Base-by-base conservation (phyloP, 306 rosid species). In the Senna siamea region DNA sequence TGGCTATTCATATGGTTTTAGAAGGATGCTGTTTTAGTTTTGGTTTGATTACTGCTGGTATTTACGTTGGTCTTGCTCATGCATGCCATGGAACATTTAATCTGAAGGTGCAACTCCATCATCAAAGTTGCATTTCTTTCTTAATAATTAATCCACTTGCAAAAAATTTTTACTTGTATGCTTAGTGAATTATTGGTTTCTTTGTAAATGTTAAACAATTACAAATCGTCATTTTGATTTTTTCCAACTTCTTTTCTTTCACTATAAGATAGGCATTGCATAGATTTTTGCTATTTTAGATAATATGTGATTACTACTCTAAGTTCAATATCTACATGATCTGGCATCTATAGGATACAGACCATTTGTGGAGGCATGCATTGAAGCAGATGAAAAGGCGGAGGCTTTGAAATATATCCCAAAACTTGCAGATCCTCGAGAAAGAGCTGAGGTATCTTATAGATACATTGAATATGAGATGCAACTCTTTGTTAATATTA, bases 281-380 rank as follows among this genome's bases (percentile, higher is more conserved):
- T 46, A 12, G 58, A 48, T 70, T 50, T 67, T 32, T 32, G 70
- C 80, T 66, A 56, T 60, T 55, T 60, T 74, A 22, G 77, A 69
- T 74, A 15, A 51, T 66, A 11, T 8, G 18, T 50, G 28, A 13
- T 14, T 46, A 32, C 56, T 63, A 43, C 64, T 9, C 50, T 73
- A 46, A 69, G 12, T 70, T 23, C 54, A 75, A 53, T 53, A 32
- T 72, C 76, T 54, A 40, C 61, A 54, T 52, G 44, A 32, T 83
- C 63, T 81, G 78, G 66, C 78, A 50, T 79, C 57, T 62, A 41
- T 67, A 94, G 98, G 98, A 64, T 94, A 76, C 60, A 85, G 87
- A 77, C 98, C 97, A 68, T 94, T 94, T 80, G 98, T 94, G 51
- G 98, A 94, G 87, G 97, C 97, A 64, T 94, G 98, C 85, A 59